Evolutionary conservation across 257 asterid genomes (phyloP).

Genomic region (Solanum corneliomulleri): DNA sequence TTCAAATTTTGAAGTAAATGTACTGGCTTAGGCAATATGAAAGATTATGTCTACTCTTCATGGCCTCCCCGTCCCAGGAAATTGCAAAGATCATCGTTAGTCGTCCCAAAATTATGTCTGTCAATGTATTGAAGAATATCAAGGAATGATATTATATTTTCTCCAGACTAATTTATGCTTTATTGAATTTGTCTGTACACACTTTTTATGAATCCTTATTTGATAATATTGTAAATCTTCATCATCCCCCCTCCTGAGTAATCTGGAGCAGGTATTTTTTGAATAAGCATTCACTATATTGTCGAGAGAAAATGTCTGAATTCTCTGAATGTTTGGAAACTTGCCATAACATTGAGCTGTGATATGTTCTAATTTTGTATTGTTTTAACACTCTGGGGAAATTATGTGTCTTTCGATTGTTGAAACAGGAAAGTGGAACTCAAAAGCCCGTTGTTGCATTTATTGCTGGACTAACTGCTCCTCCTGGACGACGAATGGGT

Average conservation of each 20-base stretch:
- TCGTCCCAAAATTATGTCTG: neutral
- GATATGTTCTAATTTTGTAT: neutral
- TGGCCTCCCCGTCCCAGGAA: neutral
- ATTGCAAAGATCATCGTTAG: neutral
- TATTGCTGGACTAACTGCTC: constrained; percentile 99
- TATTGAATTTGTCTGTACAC: neutral
- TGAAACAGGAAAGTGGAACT: constrained; percentile 80
- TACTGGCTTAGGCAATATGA: neutral
- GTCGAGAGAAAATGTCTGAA: neutral
- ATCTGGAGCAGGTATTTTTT: neutral
- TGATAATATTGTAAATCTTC: neutral
- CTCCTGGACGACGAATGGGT: constrained; percentile 98
- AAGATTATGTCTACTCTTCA: neutral
- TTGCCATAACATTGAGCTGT: neutral
- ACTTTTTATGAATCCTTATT: neutral
- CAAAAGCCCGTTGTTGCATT: constrained; percentile 88
- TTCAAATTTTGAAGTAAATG: neutral
- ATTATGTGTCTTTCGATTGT: neutral
- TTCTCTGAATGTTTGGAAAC: neutral
- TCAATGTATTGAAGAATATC: neutral
- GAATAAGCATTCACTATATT: neutral
- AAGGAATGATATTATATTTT: neutral
- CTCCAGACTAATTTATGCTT: neutral
- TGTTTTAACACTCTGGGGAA: neutral
- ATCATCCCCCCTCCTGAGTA: too few relatives aligned